phyloP scores from a whole-genome alignment of 306 rosid species.

The barrel medic (Medicago truncatula) region DNA sequence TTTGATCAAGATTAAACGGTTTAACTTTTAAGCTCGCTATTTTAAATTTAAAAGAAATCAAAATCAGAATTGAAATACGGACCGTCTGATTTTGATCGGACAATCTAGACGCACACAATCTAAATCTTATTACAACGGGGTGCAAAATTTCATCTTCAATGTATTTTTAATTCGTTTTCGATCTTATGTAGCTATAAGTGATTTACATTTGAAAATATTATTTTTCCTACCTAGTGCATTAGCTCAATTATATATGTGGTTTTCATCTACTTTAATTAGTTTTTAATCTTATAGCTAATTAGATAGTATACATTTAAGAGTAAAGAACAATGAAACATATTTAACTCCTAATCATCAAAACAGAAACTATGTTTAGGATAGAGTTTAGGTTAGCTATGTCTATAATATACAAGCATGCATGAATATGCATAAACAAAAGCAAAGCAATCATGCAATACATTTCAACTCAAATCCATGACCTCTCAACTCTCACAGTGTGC shows the following conservation, averaged over 20 bases:
- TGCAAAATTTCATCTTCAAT: conserved; percentile 32
- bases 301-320: background rate
- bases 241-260: background rate
- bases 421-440: conserved; percentile 33
- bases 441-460: conserved; percentile 34
- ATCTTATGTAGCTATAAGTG: background rate
- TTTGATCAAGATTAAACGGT: background rate
- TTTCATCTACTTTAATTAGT: conserved; percentile 21
- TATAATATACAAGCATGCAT: conserved; percentile 28
- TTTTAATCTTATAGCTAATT: conserved; percentile 5
- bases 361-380: background rate
- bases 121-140: background rate
- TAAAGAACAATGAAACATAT: background rate
- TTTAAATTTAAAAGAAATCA: background rate
- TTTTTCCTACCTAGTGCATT: conserved; percentile 1
- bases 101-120: background rate
- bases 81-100: background rate
- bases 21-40: background rate
- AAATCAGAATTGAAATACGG: background rate
- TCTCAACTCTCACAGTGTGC: conserved; percentile 72
- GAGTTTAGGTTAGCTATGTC: conserved; percentile 28
- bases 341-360: background rate
- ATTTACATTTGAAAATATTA: background rate
- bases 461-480: conserved; percentile 68
- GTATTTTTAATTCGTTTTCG: conserved; percentile 21